A percentile compares a stretch with the other conserved stretches of the same genome.
These are phyloP conservation scores for Chrysoporthe cubensis DNA, from an alignment of 2,329 filamentous ascomycete genomes.

Conservation along the genomic window DNA sequence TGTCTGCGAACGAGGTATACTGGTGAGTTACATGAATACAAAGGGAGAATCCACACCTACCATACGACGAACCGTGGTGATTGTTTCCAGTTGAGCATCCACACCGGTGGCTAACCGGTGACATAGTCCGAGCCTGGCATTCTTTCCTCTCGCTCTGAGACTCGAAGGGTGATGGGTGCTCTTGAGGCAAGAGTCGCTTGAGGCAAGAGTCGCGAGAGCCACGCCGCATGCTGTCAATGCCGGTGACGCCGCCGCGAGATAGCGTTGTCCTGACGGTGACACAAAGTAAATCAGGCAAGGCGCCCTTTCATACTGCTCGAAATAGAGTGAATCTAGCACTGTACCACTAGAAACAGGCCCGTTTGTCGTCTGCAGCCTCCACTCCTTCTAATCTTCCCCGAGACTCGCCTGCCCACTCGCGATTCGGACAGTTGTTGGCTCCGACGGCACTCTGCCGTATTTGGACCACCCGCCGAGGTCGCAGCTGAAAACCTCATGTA, in stretches of 20 bases:
- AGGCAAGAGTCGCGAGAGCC: background rate
- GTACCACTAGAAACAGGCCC: background rate
- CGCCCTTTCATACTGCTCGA: background rate
- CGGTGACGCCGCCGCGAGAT: background rate
- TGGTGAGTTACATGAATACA: background rate
- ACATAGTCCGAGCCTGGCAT: background rate
- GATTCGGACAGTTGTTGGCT: background rate
- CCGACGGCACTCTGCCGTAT: background rate
- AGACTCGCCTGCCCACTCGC: background rate
- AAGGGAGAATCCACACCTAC: background rate
- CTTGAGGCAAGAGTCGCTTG: background rate
- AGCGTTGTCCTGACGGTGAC: background rate
- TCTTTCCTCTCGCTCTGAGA: background rate
- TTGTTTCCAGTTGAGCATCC: background rate
- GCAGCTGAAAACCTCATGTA: background rate
- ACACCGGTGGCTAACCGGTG: background rate
- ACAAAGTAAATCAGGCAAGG: background rate
- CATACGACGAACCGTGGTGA: background rate
- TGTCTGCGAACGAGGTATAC: background rate
- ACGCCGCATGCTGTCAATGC: background rate
- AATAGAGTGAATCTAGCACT: background rate
- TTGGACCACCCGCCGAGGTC: no score
- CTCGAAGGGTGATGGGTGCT: background rate
- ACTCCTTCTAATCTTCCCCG: no score
- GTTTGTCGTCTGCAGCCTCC: background rate